Conservation (phyloP, 164 flowering plant genomes). For the Dillenia turbinata region DNA sequence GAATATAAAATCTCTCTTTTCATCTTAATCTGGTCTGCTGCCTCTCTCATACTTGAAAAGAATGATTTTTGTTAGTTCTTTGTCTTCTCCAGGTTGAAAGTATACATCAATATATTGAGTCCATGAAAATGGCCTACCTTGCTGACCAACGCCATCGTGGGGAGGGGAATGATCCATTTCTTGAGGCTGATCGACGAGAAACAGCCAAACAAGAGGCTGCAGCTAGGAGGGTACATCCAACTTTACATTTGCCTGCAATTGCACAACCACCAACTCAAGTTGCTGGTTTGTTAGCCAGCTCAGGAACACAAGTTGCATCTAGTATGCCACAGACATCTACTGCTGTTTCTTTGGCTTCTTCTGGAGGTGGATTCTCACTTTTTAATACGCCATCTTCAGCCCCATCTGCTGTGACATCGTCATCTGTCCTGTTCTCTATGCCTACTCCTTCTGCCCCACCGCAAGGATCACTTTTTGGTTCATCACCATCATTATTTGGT, state of each 20-base stretch:
- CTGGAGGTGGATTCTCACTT: constrained; percentile 63
- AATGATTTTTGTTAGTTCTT: not conserved
- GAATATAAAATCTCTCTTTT: not conserved
- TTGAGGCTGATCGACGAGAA: constrained; percentile 93
- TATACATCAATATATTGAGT: constrained; percentile 91
- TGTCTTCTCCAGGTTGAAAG: constrained; percentile 67
- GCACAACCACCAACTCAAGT: constrained; percentile 73
- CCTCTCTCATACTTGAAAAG: not conserved
- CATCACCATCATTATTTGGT: constrained; percentile 51
- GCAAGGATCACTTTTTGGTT: constrained; percentile 42
- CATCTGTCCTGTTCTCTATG: constrained; percentile 60
- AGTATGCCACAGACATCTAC: constrained; percentile 42
- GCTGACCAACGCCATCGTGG: constrained; percentile 89
- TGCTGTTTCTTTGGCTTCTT: constrained; percentile 43
- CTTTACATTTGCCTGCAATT: constrained; percentile 67
- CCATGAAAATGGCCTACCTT: constrained; percentile 93
- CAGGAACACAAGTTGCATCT: constrained; percentile 41
- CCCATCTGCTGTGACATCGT: constrained; percentile 35
- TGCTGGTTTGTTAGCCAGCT: constrained; percentile 60
- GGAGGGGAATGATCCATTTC: constrained; percentile 83
- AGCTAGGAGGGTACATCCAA: constrained; percentile 89
- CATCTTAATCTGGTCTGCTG: constrained; percentile 1
- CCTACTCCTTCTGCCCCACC: constrained; percentile 51
- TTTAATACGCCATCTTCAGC: constrained; percentile 57
- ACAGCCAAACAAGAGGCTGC: constrained; percentile 93